Base-by-base conservation (phyloP, 2,329 filamentous ascomycete species). In the Epichloe gansuensis region DNA sequence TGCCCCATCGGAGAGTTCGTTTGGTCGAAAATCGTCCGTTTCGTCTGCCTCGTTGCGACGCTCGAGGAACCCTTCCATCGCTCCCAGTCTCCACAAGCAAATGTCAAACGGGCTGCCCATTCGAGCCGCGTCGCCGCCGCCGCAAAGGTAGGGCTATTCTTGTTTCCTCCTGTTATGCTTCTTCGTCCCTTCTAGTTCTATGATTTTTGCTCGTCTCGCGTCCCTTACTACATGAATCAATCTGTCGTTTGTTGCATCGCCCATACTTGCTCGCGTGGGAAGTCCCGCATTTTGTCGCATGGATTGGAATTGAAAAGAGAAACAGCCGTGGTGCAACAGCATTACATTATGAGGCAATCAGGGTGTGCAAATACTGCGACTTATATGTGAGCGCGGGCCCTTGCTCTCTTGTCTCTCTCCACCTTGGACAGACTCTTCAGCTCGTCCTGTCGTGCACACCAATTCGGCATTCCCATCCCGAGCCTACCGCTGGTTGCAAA, bases 1-100 rank as follows among this genome's bases (percentile, higher is more conserved):
- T 27, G 50, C 39, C 13, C 21, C 38, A 12, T 54, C 53, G 27
- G 53, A 54, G 36, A 53, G 39, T n/a, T 53, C 54, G 27, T 47
- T 50, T 47, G 54, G 49, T 17, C 38, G 51, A 15, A 53, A 55
- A 38, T 53, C 54, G 13, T 53, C 54, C 7, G 38, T 53, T 9
- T 52, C 53, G 23, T 53, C 53, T 3, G 25, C 49, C n/a, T 54
- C 53, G 15, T 49, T 48, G 38, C 51, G 47, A 36, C 42, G 35
- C 5, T 48, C 43, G 17, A 50, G 50, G 21, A 53, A 53, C 27
- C 43, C 43, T 34, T 54, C 53, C 4, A 34, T 53, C 8, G 39
- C 36, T 7, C 41, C 41, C 31, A 45, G 31, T 34, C 31, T 34
- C 17, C 34, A 13, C 21, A 54, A 51, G n/a, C 50, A 46, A 35